Conservation (phyloP, 2,329 filamentous ascomycete genomes). For the Colletotrichum tamarilloi region DNA sequence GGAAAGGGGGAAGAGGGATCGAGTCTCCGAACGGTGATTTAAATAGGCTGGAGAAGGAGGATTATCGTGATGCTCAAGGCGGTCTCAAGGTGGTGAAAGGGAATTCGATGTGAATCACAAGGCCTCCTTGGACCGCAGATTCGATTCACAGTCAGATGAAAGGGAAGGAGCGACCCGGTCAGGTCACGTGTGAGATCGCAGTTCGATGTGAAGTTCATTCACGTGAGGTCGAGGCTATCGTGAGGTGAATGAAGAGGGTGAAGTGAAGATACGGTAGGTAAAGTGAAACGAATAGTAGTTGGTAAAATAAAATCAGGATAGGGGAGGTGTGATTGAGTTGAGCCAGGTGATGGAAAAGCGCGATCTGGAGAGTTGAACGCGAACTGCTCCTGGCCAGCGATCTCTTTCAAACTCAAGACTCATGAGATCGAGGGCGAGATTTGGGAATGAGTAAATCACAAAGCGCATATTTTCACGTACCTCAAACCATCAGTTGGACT, state of each 20-base stretch:
- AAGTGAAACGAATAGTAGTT: not conserved
- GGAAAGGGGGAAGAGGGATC: not conserved
- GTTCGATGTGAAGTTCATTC: not conserved
- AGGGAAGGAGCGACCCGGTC: not conserved
- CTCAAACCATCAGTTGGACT: conserved; percentile 35
- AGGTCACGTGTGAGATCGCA: not conserved
- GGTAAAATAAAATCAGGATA: too few relatives aligned
- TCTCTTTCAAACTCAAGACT: not conserved
- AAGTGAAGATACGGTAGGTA: not conserved
- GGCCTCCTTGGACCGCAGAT: not conserved
- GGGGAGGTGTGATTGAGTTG: not conserved
- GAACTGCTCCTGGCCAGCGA: too few relatives aligned
- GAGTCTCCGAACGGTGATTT: not conserved
- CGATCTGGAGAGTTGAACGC: not conserved
- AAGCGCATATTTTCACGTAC: conserved; percentile 24
- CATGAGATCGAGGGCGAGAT: not conserved
- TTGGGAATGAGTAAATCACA: not conserved
- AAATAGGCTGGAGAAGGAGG: not conserved
- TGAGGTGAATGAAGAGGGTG: not conserved
- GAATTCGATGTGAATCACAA: not conserved
- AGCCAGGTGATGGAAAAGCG: not conserved
- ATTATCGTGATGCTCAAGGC: not conserved
- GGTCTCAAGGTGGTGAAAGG: not conserved
- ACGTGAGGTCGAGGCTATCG: not conserved
- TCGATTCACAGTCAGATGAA: not conserved